Base-by-base conservation (phyloP, 192 early-diverging fungal species). In the Entomortierella beljakovae region DNA sequence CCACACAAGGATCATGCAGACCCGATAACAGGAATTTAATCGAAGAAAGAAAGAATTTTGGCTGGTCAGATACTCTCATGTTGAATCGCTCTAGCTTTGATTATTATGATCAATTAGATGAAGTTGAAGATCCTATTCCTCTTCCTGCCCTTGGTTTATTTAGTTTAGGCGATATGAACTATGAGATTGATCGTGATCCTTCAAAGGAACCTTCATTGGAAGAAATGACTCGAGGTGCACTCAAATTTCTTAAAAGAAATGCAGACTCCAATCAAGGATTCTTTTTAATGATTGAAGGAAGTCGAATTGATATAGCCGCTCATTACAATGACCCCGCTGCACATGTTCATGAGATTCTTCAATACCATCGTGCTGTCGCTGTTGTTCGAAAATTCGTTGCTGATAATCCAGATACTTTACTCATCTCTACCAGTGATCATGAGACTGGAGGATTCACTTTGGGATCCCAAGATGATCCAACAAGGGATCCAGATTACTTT, bases 201-300 rank as follows among this genome's bases (percentile, higher is more conserved):
- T 26, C 11, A 2, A 50, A 83, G 8, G 58, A 97, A 79, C 98
- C 98, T 0, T 90, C 93, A 28, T 81, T 99, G 68, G 74, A 71
- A 18, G 95, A 99, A 68, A 98, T 98, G 96, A 75, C 95, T 3
- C 48, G 80, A 20, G 94, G 93, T 61, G 96, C 96, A 22, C 71
- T 99, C 18, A 68, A 84, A 5, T 82, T 95, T 16, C 84, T 99
- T n/a, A 72, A 81, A 31, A 38, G 26, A 0, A 48, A 82, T 1
- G 57, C 80, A 6, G 82, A 87, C 0, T 81, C 86, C 0, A 71
- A 71, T 58, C 77, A 84, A 2, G 96, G 98, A 1, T 99, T 98
- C 82, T 96, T 98, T 72, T 80, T 99, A 76, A 94, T 99, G 94
- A 91, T 99, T 70, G 98, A 99, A 84, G 96, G 98, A 20, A 93